Conservation (phyloP, 148 eudicot genomes). For the Oxyria digyna region DNA sequence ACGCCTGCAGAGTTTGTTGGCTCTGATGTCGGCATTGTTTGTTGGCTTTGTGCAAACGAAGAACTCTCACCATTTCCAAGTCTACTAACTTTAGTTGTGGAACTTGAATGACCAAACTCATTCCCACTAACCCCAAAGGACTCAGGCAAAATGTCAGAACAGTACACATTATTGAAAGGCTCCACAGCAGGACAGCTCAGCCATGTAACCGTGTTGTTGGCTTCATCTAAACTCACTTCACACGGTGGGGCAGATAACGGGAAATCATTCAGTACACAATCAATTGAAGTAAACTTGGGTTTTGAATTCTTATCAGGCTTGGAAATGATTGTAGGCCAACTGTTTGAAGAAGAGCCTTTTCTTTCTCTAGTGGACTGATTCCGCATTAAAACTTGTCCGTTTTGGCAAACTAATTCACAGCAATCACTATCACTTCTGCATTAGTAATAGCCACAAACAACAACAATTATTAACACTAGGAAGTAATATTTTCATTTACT, state of each 20-base stretch:
- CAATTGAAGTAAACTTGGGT: conserved; percentile 31
- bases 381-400: conserved; percentile 7
- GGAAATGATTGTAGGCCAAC: conserved; percentile 26
- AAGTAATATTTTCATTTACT: neutral
- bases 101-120: conserved; percentile 11
- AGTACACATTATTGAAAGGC: conserved; percentile 34
- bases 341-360: conserved; percentile 20
- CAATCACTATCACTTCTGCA: conserved; percentile 49
- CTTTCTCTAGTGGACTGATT: conserved; percentile 18
- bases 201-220: conserved; percentile 65
- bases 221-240: conserved; percentile 38
- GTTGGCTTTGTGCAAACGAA: neutral
- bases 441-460: conserved; percentile 3
- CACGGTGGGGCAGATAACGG: conserved; percentile 34
- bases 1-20: conserved; percentile 24
- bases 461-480: no score
- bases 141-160: conserved; percentile 57
- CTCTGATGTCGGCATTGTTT: conserved; percentile 27
- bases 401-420: conserved; percentile 69
- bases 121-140: conserved; percentile 50
- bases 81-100: conserved; percentile 12
- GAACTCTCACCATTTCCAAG: conserved; percentile 23
- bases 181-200: conserved; percentile 45
- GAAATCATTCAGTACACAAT: conserved; percentile 28
- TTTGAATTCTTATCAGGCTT: conserved; percentile 20